These are phyloP conservation scores for Sporodiniella umbellata DNA, from an alignment of 371 early-diverging fungal genomes.

Conservation along the genomic window DNA sequence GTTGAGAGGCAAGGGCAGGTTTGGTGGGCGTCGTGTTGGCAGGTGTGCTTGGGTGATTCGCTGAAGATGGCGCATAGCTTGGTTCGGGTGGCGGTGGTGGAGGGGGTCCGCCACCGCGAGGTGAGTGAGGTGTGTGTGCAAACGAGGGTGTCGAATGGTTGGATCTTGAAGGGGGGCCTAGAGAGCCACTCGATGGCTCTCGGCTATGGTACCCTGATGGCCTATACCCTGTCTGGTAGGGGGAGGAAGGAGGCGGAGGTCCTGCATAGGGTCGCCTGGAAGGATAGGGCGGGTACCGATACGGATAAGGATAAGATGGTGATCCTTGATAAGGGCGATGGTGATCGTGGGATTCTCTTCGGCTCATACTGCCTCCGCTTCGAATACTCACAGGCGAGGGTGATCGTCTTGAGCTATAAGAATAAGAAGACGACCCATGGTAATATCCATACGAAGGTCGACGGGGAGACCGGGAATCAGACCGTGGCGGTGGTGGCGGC, in stretches of 20 bases:
- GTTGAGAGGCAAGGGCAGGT: too few species aligned
- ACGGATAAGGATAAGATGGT: slow-evolving; percentile 9
- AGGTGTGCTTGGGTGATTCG: too few species aligned
- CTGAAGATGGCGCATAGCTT: too few species aligned
- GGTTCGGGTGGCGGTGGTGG: too few species aligned
- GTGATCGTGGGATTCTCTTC: slow-evolving; percentile 37
- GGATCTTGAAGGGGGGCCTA: slow-evolving; percentile 10
- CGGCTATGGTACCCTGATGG: slow-evolving; percentile 1
- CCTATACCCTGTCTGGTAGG: background rate
- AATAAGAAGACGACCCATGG: slow-evolving; percentile 17
- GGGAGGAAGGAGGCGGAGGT: slow-evolving; percentile 2
- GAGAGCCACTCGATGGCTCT: slow-evolving; percentile 1
- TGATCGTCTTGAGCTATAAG: slow-evolving; percentile 29
- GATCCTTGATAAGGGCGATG: slow-evolving; percentile 21
- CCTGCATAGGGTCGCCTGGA: slow-evolving; percentile 25
- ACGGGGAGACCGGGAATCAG: slow-evolving; percentile 27
- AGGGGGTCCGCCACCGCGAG: too few species aligned
- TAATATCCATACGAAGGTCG: slow-evolving; percentile 37
- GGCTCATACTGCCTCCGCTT: slow-evolving; percentile 12
- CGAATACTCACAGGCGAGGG: slow-evolving; percentile 21
- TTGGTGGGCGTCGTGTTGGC: too few species aligned
- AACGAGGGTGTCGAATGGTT: slow-evolving; percentile 17
- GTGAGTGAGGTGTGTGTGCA: too few species aligned
- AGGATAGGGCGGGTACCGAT: slow-evolving; percentile 18
- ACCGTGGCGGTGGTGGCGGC: slow-evolving; percentile 29